A percentile compares a stretch with the other conserved stretches of the same genome.
Evolutionary conservation across 2,329 filamentous ascomycete genomes (phyloP).

Genomic region (Coniochaeta prunicola): DNA sequence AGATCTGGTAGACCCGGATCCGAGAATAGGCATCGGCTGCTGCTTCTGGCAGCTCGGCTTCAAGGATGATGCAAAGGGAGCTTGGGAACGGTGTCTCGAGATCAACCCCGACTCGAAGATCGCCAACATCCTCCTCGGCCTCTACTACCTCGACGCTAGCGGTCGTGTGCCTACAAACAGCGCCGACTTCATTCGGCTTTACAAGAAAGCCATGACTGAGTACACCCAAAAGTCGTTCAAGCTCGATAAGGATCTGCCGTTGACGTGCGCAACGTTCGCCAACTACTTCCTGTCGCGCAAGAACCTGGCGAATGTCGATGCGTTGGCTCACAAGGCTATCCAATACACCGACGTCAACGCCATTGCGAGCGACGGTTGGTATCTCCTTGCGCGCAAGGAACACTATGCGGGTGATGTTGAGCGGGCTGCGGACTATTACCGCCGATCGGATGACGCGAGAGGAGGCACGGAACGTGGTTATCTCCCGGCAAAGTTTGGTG

Average conservation of each 20-base stretch:
- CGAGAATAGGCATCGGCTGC: conserved; percentile 89
- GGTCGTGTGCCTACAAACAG: conserved; percentile 76
- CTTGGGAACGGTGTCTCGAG: conserved; percentile 84
- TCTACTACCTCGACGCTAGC: conserved; percentile 85
- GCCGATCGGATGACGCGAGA: conserved; percentile 81
- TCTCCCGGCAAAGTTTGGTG: conserved; percentile 89
- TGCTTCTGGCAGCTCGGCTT: conserved; percentile 96
- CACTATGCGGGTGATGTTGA: conserved; percentile 72
- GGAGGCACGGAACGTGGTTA: conserved; percentile 88
- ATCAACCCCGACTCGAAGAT: conserved; percentile 78
- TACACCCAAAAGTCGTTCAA: conserved; percentile 94
- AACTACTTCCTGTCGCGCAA: conserved; percentile 83
- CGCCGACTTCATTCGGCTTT: conserved; percentile 74
- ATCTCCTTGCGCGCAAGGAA: conserved; percentile 83
- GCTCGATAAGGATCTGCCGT: conserved; percentile 79
- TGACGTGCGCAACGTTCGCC: conserved; percentile 86
- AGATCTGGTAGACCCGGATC: conserved; percentile 84
- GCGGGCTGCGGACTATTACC: conserved; percentile 79
- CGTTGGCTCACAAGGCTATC: conserved; percentile 84
- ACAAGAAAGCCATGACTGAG: conserved; percentile 89
- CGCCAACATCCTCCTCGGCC: conserved; percentile 80
- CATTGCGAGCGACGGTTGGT: conserved; percentile 97
- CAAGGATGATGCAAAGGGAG: conserved; percentile 83
- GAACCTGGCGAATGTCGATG: conserved; percentile 73
- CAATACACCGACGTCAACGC: conserved; percentile 94